A percentile compares a stretch with the other conserved stretches of the same genome.
Conservation (phyloP, 352 stramenopile genomes). For the Phytopythium litorale region DNA sequence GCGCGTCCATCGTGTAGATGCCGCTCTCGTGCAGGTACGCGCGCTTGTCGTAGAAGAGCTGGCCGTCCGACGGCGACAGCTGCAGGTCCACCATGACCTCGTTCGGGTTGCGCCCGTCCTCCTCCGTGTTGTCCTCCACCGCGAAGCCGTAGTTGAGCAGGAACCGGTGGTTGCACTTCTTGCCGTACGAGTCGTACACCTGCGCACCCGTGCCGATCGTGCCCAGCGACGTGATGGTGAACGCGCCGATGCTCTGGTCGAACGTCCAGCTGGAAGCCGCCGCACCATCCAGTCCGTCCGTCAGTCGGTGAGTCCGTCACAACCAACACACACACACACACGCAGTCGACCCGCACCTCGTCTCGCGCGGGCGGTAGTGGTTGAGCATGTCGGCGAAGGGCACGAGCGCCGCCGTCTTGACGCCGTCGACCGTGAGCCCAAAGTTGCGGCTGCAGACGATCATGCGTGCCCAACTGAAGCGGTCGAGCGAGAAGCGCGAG, state of each 20-base stretch:
- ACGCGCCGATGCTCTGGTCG: slow-evolving; percentile 76
- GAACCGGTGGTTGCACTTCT: slow-evolving; percentile 99
- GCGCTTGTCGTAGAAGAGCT: slow-evolving; percentile 83
- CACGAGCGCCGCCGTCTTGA: slow-evolving; percentile 97
- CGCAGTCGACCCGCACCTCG: slow-evolving; percentile 71
- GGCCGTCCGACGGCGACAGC: slow-evolving; percentile 47
- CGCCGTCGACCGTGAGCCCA: slow-evolving; percentile 95
- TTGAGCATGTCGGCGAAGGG: slow-evolving; percentile 99
- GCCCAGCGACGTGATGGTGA: slow-evolving; percentile 88
- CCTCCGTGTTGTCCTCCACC: slow-evolving; percentile 97
- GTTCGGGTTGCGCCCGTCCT: slow-evolving; percentile 98
- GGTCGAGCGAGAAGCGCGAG: slow-evolving; percentile 90
- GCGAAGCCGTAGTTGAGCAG: slow-evolving; percentile 99
- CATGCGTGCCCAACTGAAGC: slow-evolving; percentile 99
- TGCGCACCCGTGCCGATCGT: slow-evolving; percentile 84
- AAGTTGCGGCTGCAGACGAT: slow-evolving; percentile 99
- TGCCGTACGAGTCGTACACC: slow-evolving; percentile 99
- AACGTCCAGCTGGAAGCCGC: slow-evolving; percentile 68
- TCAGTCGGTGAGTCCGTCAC: too few species aligned
- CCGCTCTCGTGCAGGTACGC: slow-evolving; percentile 84
- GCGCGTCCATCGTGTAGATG: slow-evolving; percentile 86
- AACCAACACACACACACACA: too few species aligned
- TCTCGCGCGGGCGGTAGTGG: slow-evolving; percentile 98
- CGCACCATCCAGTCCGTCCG: too few species aligned
- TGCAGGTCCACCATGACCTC: slow-evolving; percentile 92